Base-by-base conservation (phyloP, 805 yeast genomes). In the Yueomyces sp. region DNA sequence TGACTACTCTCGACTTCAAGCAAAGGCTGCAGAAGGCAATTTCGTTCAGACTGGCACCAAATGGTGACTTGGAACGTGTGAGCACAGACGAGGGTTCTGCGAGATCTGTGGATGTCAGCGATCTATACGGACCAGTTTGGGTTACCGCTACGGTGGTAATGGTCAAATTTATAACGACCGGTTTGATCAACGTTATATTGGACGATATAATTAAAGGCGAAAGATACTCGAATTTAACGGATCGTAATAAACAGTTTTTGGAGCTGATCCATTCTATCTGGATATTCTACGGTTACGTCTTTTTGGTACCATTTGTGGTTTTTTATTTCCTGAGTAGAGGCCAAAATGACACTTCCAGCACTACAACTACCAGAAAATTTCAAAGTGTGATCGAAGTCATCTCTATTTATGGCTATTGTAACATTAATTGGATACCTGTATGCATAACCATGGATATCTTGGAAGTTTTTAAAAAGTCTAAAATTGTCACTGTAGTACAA, bases 101-200 rank as follows among this genome's bases (percentile, higher is more conserved):
- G 19, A 38, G 28, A 28, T 8, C 12, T 26, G 5, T 8, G 3
- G 3, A 6, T 32, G 69, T 37, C 67, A 69, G 12, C 45, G 97
- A 88, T 54, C 64, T 88, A 43, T 90, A 86, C 59, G 96, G 96
- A 0, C 82, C 94, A 5, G 67, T 86, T 26, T 88, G 97, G 97
- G 78, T 88, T 39, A 83, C 90, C 9, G 86, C 87, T 0, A 81
- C 95, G 0, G 74, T 85, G 41, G 76, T 85, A 1, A 76, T 84
- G 49, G 66, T 80, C 32, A 68, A 85, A 58, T 87, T 87, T 63
- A 78, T 86, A 45, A 73, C 87, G 39, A 74, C 82, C 34, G 81
- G 94, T 0, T 72, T 84, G 26, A 74, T 84, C 2, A 77, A 79
- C 40, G 55, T 82, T 27, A 52, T 86, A n/a, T 66, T 77, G n/a